Percentiles rank a stretch among this genome's conserved stretches.
Evolutionary conservation across 352 stramenopile species (phyloP).

Genomic region (Phytophthora citricola): DNA sequence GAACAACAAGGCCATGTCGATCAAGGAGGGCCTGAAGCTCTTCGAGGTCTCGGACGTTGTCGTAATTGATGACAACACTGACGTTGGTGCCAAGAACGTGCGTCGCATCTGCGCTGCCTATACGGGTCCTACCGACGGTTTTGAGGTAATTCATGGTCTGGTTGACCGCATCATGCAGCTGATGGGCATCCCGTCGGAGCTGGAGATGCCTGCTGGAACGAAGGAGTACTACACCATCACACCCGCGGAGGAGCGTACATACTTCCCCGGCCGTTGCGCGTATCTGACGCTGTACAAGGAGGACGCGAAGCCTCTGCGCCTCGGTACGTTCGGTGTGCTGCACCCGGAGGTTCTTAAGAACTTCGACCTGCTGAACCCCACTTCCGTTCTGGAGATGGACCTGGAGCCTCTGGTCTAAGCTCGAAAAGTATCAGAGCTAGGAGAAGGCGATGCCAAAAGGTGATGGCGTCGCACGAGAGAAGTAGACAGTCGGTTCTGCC

Average conservation of each 20-base stretch:
- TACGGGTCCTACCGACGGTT: conserved; percentile 96
- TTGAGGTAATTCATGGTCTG: conserved; percentile 99
- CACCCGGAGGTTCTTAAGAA: conserved; percentile 98
- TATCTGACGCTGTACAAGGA: conserved; percentile 93
- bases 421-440: conserved; percentile 20
- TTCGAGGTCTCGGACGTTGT: conserved; percentile 99
- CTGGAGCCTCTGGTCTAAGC: conserved; percentile 96
- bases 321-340: conserved; percentile 98
- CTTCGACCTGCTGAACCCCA: conserved; percentile 98
- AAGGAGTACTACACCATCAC: conserved; percentile 84
- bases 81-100: conserved; percentile 97
- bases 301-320: conserved; percentile 65
- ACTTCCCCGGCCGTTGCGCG: conserved; percentile 97
- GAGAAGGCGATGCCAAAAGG: conserved; percentile 11
- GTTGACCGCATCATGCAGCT: conserved; percentile 99
- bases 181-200: conserved; percentile 89
- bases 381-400: conserved; percentile 97
- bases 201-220: conserved; percentile 69
- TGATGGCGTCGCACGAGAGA: conserved; percentile 13
- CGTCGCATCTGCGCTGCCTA: conserved; percentile 97
- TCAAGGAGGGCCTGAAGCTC: conserved; percentile 98
- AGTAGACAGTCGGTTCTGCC: conserved; percentile 29
- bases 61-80: conserved; percentile 91
- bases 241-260: conserved; percentile 76
- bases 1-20: conserved; percentile 97